phyloP scores from a whole-genome alignment of 108 stramenopile species.

The Cyclotella sp. region DNA sequence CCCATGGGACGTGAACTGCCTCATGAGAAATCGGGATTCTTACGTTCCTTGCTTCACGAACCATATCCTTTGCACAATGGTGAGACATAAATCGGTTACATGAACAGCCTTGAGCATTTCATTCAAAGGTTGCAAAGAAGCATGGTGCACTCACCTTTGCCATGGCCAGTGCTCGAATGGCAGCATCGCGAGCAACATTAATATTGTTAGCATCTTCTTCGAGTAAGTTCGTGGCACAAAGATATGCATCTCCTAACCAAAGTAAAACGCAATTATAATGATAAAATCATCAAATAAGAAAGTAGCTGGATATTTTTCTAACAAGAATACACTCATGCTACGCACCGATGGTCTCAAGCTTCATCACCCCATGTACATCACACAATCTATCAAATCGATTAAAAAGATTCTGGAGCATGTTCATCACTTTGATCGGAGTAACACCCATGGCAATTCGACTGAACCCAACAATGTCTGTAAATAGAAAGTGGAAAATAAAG shows the following conservation, averaged over 20 bases:
- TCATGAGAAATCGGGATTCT: constrained; percentile 6
- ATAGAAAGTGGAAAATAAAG: no score
- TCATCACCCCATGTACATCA: constrained; percentile 41
- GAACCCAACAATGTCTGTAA: constrained; percentile 35
- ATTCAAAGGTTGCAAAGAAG: no score
- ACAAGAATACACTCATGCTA: no score
- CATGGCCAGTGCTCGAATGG: constrained; percentile 23
- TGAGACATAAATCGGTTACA: no score
- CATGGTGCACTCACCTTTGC: background rate
- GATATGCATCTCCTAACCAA: constrained; percentile 40
- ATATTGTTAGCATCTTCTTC: constrained; percentile 15
- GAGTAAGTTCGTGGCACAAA: constrained; percentile 18
- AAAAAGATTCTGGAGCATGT: constrained; percentile 40
- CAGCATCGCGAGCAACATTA: constrained; percentile 2
- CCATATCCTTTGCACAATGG: background rate
- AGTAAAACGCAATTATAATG: no score
- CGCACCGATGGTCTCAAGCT: constrained; percentile 42
- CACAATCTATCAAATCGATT: constrained; percentile 38
- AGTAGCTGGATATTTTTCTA: no score
- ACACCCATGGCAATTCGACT: constrained; percentile 24
- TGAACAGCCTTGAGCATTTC: no score
- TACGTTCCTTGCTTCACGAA: constrained; percentile 11
- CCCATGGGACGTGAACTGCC: constrained; percentile 10
- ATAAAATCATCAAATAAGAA: no score
- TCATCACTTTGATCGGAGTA: constrained; percentile 39